These are phyloP conservation scores for Cordyceps cateniannulata DNA, from an alignment of 2,329 filamentous ascomycete genomes.

Conservation along the genomic window DNA sequence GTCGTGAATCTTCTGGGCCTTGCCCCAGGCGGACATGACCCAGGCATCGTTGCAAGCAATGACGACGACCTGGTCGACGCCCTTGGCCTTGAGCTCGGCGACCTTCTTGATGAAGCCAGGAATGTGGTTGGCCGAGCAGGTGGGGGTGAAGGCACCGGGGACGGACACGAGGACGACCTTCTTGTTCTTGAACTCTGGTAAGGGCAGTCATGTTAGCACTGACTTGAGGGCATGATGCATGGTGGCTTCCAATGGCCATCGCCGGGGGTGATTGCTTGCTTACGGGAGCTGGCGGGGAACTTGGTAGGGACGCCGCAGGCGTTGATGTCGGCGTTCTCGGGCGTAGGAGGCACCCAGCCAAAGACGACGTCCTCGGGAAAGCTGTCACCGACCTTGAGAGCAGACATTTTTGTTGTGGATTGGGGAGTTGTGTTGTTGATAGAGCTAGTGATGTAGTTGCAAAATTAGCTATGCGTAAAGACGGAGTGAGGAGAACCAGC, in stretches of 20 bases:
- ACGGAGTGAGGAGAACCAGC: neutral
- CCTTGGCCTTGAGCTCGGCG: slow-evolving; percentile 66
- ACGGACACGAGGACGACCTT: slow-evolving; percentile 52
- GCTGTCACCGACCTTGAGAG: slow-evolving; percentile 71
- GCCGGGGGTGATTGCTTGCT: slow-evolving; percentile 15
- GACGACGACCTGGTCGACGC: slow-evolving; percentile 74
- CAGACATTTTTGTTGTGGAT: slow-evolving; percentile 39
- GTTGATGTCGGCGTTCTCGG: slow-evolving; percentile 61
- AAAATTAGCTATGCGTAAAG: neutral
- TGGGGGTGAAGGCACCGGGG: slow-evolving; percentile 75
- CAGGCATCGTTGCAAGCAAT: slow-evolving; percentile 80
- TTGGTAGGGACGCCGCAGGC: slow-evolving; percentile 71
- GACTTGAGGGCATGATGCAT: neutral
- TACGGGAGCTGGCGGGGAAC: slow-evolving; percentile 73
- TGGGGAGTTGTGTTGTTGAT: slow-evolving; percentile 2
- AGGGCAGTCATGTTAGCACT: neutral
- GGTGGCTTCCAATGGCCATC: neutral
- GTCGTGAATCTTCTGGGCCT: slow-evolving; percentile 73
- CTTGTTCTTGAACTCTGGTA: slow-evolving; percentile 47
- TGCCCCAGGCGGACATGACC: slow-evolving; percentile 86
- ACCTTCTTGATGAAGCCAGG: slow-evolving; percentile 72
- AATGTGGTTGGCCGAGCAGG: slow-evolving; percentile 75
- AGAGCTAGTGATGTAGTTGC: neutral
- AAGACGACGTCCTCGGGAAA: slow-evolving; percentile 80
- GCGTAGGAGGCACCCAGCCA: slow-evolving; percentile 72